Evolutionary conservation across 345 rosid genomes (phyloP).

Genomic region (Aurinia saxatilis): DNA sequence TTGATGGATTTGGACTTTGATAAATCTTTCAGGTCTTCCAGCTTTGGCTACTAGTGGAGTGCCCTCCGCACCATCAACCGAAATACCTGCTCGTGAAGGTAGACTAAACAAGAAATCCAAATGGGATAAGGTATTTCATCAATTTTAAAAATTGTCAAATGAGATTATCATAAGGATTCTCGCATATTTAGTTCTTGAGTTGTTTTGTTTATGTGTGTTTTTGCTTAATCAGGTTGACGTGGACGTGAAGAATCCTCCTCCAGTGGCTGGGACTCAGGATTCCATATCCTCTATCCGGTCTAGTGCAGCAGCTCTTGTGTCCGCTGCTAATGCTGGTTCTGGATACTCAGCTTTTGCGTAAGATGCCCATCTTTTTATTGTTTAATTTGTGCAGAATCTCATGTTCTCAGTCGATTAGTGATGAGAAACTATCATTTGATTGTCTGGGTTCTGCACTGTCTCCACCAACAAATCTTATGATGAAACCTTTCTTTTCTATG

Average conservation of each 20-base stretch:
- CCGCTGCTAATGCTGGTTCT: slow-evolving; percentile 71
- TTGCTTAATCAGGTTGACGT: slow-evolving; percentile 60
- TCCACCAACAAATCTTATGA: not conserved
- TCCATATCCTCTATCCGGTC: slow-evolving; percentile 47
- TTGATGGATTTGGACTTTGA: slow-evolving; percentile 3
- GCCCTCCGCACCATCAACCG: slow-evolving; percentile 33
- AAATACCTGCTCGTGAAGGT: slow-evolving; percentile 48
- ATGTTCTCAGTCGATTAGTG: not conserved
- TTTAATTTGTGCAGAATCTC: not conserved
- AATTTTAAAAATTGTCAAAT: not conserved
- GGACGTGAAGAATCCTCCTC: slow-evolving; percentile 52
- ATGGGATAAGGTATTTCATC: slow-evolving; percentile 76
- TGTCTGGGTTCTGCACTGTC: not conserved
- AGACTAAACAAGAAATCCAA: slow-evolving; percentile 86
- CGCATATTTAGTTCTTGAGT: not conserved
- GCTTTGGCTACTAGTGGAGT: slow-evolving; percentile 37
- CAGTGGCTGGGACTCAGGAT: slow-evolving; percentile 53
- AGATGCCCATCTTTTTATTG: slow-evolving; percentile 21
- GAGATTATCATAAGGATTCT: not conserved
- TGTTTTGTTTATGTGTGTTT: slow-evolving; percentile 2
- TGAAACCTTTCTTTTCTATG: not conserved
- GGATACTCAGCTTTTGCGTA: slow-evolving; percentile 93
- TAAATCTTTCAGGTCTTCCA: slow-evolving; percentile 31
- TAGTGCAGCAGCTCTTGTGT: slow-evolving; percentile 49
- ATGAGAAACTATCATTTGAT: not conserved